Percentiles rank a stretch among this genome's conserved stretches.
These are phyloP conservation scores for Debaryomycetaceae sp. DNA, from an alignment of 1,139 yeast species.

Conservation along the genomic window DNA sequence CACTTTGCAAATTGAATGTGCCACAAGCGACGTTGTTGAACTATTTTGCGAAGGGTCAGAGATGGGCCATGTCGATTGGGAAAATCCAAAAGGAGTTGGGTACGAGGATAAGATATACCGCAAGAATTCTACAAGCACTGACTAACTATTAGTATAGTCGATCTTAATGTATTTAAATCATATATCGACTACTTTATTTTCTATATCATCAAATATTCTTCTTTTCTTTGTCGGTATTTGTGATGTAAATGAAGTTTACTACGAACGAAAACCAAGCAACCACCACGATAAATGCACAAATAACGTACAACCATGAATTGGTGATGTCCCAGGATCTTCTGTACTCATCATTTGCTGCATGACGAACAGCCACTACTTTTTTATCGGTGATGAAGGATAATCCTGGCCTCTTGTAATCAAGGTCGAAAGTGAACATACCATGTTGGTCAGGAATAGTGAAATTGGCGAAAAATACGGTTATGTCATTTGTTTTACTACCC, in stretches of 20 bases:
- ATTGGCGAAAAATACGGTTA: conserved; percentile 31
- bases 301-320: conserved; percentile 87
- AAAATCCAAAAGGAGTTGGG: conserved; percentile 16
- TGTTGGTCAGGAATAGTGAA: conserved; percentile 92
- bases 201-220: conserved; percentile 22
- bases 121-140: not conserved
- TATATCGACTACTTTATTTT: not conserved
- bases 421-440: conserved; percentile 87
- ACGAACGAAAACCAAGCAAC: conserved; percentile 75
- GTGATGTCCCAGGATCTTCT: conserved; percentile 91
- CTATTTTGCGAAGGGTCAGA: conserved; percentile 16
- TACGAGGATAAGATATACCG: conserved; percentile 5
- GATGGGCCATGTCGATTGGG: conserved; percentile 19
- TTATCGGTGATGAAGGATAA: conserved; percentile 62
- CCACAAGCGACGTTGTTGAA: conserved; percentile 20
- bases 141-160: not conserved
- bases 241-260: conserved; percentile 55
- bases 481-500: conserved; percentile 28
- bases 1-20: conserved; percentile 16
- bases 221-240: conserved; percentile 27
- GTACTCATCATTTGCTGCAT: conserved; percentile 93
- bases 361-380: conserved; percentile 80
- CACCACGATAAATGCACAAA: conserved; percentile 67
- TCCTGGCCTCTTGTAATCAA: conserved; percentile 82
- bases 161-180: not conserved